Evolutionary conservation across 2,329 filamentous ascomycete species (phyloP).

Genomic region (Allantophomopsis cytisporea): DNA sequence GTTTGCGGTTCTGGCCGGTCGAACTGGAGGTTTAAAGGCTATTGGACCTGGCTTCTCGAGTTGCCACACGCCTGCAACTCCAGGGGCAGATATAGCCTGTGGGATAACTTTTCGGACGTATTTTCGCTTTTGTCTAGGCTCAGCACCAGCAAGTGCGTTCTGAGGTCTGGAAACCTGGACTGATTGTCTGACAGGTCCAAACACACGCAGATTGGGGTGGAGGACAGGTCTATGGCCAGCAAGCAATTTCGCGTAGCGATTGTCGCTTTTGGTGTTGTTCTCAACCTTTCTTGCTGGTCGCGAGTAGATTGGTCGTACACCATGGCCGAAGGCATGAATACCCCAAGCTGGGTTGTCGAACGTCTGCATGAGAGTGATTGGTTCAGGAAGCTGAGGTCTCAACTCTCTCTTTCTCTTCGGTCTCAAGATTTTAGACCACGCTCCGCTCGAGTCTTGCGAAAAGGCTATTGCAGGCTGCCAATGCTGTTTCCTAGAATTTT

Average conservation of each 20-base stretch:
- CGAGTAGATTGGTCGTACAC: slow-evolving; percentile 14
- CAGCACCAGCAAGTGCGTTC: no score
- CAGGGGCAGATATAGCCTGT: no score
- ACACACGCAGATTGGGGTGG: background rate
- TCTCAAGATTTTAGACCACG: slow-evolving; percentile 1
- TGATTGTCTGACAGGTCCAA: no score
- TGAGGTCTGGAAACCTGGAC: no score
- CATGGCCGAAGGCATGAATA: slow-evolving; percentile 16
- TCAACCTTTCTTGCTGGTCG: slow-evolving; percentile 11
- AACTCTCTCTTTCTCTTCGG: slow-evolving; percentile 1
- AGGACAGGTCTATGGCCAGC: slow-evolving; percentile 11
- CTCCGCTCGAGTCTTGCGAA: background rate
- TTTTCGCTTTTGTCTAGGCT: no score
- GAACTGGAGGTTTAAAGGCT: no score
- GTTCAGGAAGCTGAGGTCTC: slow-evolving; percentile 11
- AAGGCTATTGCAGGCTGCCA: background rate
- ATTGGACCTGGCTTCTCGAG: no score
- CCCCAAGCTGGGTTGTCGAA: slow-evolving; percentile 13
- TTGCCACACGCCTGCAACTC: no score
- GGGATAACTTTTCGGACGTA: no score
- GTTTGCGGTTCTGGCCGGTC: no score
- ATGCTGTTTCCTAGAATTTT: no score
- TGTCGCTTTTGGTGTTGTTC: slow-evolving; percentile 6
- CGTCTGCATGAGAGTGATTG: slow-evolving; percentile 16
- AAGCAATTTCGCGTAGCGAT: slow-evolving; percentile 10